phyloP scores from a whole-genome alignment of 441 rosid species.

The Populus trichocarpa region DNA sequence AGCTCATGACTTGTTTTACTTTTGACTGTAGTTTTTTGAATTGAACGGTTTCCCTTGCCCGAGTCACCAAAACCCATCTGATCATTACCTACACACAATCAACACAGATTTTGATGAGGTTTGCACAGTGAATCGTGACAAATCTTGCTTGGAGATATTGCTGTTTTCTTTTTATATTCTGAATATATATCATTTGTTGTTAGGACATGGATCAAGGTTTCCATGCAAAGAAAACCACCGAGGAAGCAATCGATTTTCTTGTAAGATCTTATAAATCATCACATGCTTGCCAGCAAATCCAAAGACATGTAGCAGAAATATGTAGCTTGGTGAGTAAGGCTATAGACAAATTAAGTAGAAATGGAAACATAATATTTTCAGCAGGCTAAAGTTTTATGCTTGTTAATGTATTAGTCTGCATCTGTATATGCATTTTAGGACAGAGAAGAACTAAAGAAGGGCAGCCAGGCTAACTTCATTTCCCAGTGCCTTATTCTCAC shows the following conservation, averaged over 20 bases:
- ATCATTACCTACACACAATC: constrained; percentile 44
- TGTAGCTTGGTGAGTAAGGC: constrained; percentile 26
- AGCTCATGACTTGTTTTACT: neutral
- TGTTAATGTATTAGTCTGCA: neutral
- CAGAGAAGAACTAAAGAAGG: constrained; percentile 23
- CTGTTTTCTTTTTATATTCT: neutral
- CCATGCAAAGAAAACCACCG: constrained; percentile 16
- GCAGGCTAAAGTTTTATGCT: neutral
- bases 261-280: constrained; percentile 39
- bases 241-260: constrained; percentile 34
- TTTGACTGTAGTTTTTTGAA: constrained; percentile 35
- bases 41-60: constrained; percentile 49
- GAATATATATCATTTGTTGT: neutral
- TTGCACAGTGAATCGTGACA: constrained; percentile 5
- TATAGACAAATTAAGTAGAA: neutral
- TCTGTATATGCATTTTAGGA: neutral
- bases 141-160: neutral
- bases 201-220: constrained; percentile 43
- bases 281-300: constrained; percentile 19
- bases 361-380: neutral
- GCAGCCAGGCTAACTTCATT: constrained; percentile 37
- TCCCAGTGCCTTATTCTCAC: constrained; percentile 43
- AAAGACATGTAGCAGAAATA: constrained; percentile 17
- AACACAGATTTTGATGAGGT: constrained; percentile 45
- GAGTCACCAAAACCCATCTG: constrained; percentile 37